Evolutionary conservation across 495 filamentous ascomycete genomes (phyloP).

Genomic region (Penicillium simplicissimum): DNA sequence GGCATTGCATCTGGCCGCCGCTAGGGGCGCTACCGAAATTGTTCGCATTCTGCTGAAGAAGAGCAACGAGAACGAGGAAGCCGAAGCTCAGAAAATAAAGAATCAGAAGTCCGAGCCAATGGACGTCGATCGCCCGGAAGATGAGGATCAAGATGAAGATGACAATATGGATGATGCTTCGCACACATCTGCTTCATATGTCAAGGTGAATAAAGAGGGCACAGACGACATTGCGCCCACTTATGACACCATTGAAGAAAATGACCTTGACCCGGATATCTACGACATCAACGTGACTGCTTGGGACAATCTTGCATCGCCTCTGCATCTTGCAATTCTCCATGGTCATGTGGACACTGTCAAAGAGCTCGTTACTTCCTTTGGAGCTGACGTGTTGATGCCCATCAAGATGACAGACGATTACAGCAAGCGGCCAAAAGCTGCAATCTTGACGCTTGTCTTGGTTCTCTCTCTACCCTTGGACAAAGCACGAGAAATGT

Average conservation of each 20-base stretch:
- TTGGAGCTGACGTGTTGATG: slow-evolving; percentile 70
- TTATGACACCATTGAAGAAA: slow-evolving; percentile 46
- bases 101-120: background rate
- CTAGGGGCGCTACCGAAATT: slow-evolving; percentile 65
- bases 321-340: slow-evolving; percentile 76
- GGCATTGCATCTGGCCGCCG: slow-evolving; percentile 75
- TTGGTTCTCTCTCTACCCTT: slow-evolving; percentile 56
- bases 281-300: slow-evolving; percentile 73
- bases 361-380: slow-evolving; percentile 66
- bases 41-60: slow-evolving; percentile 66
- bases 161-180: slow-evolving; percentile 41
- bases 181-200: slow-evolving; percentile 59
- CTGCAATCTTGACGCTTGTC: slow-evolving; percentile 64
- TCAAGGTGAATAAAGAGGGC: slow-evolving; percentile 57
- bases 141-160: slow-evolving; percentile 39
- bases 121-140: slow-evolving; percentile 19
- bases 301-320: slow-evolving; percentile 72
- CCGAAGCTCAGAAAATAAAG: slow-evolving; percentile 9
- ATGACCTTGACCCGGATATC: slow-evolving; percentile 69
- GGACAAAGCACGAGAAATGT: slow-evolving; percentile 61
- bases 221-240: slow-evolving; percentile 31
- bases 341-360: slow-evolving; percentile 67
- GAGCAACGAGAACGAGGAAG: slow-evolving; percentile 54
- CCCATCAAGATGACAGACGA: slow-evolving; percentile 63
- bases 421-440: slow-evolving; percentile 44